Base-by-base conservation (phyloP, 2,329 filamentous ascomycete genomes). In the Didymellaceae sp. region DNA sequence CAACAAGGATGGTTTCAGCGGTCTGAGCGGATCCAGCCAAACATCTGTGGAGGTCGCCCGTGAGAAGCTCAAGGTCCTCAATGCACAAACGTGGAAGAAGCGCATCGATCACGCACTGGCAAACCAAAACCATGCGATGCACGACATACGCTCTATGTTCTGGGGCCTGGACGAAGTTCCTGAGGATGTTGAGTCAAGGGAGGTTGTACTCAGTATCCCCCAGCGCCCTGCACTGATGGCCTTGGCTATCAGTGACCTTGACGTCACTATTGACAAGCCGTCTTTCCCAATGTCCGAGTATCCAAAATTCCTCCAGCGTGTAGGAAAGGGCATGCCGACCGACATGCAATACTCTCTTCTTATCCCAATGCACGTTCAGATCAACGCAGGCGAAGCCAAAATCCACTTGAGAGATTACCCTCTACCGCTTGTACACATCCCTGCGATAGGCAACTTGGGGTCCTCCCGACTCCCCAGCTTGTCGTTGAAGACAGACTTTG, bases 301-400 rank as follows among this genome's bases (percentile, higher is more conserved):
- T 45, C 89, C 93, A 0, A 83, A 88, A 13, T 99, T 96, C 68
- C 78, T 99, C 20, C 83, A 97, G 67, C 84, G 85, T 38, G 87
- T 97, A 50, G 94, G 94, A n/a, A 99, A 99, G 75, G 94, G 94
- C 1, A 95, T 99, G 85, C 94, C 94, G 1, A 81, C 85, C 55
- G 87, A 95, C 65, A 99, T 91, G 83, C 80, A 93, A 66, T 99
- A 97, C 70, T 86, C 91, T 8, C 79, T 99, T 16, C 81, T 99
- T 14, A 79, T 99, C 9, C 95, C 94, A 0, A 91, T 97, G 86
- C 89, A 89, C 71, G 81, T 99, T 2, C 86, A 91, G 58, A 82
- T 99, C 55, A 89, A 89, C 53, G 92, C 97, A 86, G 89, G 91
- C 40, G 94, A 99, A 73, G 90, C 87, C 8, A 86, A 89, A 54